Conservation (phyloP, 371 early-diverging fungal genomes). For the Syncephalastrum sp. region DNA sequence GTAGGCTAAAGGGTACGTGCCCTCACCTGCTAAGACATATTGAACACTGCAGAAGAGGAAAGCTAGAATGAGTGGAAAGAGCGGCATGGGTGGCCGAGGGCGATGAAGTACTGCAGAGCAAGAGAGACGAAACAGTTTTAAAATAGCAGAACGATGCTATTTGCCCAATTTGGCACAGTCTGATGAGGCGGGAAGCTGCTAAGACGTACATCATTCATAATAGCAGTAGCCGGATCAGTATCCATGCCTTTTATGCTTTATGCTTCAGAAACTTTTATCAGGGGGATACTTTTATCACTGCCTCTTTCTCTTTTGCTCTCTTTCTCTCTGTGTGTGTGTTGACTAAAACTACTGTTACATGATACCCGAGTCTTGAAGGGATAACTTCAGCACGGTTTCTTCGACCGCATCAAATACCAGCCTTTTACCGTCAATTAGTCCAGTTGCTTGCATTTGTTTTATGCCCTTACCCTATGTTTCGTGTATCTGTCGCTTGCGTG, state of each 20-base stretch:
- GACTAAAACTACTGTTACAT: neutral
- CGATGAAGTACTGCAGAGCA: no score
- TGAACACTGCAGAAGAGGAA: neutral
- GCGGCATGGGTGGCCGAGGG: slow-evolving; percentile 2
- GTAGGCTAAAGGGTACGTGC: slow-evolving; percentile 23
- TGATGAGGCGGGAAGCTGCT: no score
- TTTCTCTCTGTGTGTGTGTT: no score
- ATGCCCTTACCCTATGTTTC: slow-evolving; percentile 46
- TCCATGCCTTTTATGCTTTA: no score
- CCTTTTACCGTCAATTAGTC: slow-evolving; percentile 15
- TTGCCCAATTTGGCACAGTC: no score
- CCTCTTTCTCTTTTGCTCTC: no score
- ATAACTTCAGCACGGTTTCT: slow-evolving; percentile 49
- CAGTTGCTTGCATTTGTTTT: neutral
- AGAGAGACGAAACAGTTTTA: no score
- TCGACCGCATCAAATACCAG: slow-evolving; percentile 67
- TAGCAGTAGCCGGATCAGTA: no score
- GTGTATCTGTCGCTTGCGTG: slow-evolving; percentile 71
- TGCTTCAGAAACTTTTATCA: no score
- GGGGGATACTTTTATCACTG: no score
- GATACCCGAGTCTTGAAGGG: slow-evolving; percentile 6
- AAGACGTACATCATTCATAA: no score
- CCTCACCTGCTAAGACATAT: slow-evolving; percentile 21
- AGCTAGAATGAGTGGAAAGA: slow-evolving; percentile 12
- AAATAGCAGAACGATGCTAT: no score